Evolutionary conservation across 768 basidiomycete species (phyloP), one percentile per base, ranked within the genome.

Genomic region (Pilatotrama ljubarskyi): DNA sequence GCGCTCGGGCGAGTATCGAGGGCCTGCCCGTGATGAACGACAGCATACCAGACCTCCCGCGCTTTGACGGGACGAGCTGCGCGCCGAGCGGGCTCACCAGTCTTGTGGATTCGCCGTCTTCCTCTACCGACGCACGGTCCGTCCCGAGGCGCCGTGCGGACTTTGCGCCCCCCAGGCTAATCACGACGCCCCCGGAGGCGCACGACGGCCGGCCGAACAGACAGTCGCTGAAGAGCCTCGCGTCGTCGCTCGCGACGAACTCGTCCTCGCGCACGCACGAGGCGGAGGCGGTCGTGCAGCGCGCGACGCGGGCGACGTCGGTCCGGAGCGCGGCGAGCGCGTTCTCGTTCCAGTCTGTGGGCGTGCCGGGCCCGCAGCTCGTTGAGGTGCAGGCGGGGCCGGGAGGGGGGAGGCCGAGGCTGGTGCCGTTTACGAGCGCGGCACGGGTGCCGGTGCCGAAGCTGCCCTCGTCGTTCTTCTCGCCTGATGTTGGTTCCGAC

Each of bases 341-440:
- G 6, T 72, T 62, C 73, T 69, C 25, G 36, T 77, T 42, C 80
- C 80, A 17, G 69, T 47, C 43, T 14, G 41, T 40, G 24, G 29
- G 29, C 29, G 29, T 32, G 29, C 4, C 29, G 29, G 29, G 29
- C 29, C 29, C 29, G 29, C 29, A 32, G 29, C 4, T 32, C 5
- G 5, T 32, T 10, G 29, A 32, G 29, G 29, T 32, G 29, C 29
- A 32, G 29, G 29, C 29, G 29, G 29, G 29, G 10, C 42, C 20
- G 47, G 38, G 9, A 10, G 55, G 15, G 11, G 55, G 55, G 14
- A 80, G 82, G 14, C 86, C 88, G 35, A 82, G 87, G 32, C 72
- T 91, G 29, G 86, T 90, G 35, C 88, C 86, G 25, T 90, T 91
- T 68, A 88, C 85, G 7, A 83, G 82, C 61, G 84, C 85, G 15